A percentile compares a stretch with the other conserved stretches of the same genome.
Conservation (phyloP, 1,139 yeast genomes). For the Lodderomyces margitis region DNA sequence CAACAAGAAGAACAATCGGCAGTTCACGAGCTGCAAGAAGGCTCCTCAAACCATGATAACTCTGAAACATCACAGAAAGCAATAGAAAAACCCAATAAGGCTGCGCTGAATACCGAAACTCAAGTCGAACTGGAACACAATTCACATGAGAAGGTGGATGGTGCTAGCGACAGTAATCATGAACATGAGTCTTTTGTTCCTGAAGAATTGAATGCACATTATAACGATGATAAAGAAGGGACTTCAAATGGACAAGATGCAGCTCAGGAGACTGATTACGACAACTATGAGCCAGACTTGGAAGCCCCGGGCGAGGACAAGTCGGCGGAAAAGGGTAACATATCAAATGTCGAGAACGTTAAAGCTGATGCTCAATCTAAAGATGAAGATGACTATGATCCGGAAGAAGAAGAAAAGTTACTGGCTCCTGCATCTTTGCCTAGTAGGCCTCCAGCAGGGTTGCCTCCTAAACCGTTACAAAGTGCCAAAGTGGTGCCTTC, state of each 20-base stretch:
- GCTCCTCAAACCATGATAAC: neutral
- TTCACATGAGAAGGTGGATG: neutral
- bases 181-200: neutral
- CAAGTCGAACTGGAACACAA: neutral
- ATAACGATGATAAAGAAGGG: neutral
- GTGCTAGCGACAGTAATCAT: neutral
- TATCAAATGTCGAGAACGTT: neutral
- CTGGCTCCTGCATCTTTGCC: conserved; percentile 6
- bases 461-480: conserved; percentile 35
- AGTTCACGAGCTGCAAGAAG: neutral
- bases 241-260: conserved; percentile 3
- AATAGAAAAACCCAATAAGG: neutral
- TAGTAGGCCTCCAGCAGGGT: conserved; percentile 14
- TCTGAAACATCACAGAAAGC: neutral
- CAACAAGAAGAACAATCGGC: neutral
- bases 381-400: conserved; percentile 8
- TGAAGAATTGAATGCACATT: neutral
- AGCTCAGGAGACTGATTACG: neutral
- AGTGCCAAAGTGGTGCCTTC: conserved; percentile 15
- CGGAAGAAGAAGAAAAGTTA: conserved; percentile 1
- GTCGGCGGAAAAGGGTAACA: neutral
- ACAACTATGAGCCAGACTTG: conserved; percentile 4
- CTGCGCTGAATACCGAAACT: neutral
- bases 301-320: neutral
- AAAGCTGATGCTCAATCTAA: conserved; percentile 7